Base-by-base conservation (phyloP, 805 yeast species). In the Starmerella vaccinii region DNA sequence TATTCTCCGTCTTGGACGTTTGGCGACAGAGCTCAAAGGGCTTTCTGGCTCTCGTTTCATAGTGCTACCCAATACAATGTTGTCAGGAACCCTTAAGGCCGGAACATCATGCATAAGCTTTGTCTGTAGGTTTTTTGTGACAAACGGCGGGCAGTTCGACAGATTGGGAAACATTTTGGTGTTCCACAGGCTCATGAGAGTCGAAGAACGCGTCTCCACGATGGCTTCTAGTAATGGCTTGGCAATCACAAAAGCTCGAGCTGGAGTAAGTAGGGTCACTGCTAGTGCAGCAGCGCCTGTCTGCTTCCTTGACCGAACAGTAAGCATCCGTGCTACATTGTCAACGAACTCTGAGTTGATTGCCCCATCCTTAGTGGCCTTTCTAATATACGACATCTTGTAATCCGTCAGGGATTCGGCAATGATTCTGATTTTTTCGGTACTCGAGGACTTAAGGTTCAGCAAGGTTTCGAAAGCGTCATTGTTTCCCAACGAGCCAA, bases 131-230 rank as follows among this genome's bases (percentile, higher is more conserved):
- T 43, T n/a, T 9, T 24, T 9, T 3, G 50, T 30, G 5, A 55
- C 33, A 30, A 54, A 54, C 2, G 59, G 29, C 4, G 55, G 57
- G 13, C 50, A 49, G 12, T 22, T 16, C 3, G 41, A 6, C 16
- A 51, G 35, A 21, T 15, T 6, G 1, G 50, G 46, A 4, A 18
- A 46, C 2, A 56, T 40, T 7, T 40, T 35, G 2, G 15, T 5
- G 40, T 56, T 56, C 59, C 59, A 56, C 15, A 56, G n/a, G 2
- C 46, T 43, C n/a, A 55, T 35, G n/a, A 51, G 40, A 7, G 44
- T 35, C 6, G 37, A 6, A 19, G 30, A 21, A 15, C 34, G 49
- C 8, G 46, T 24, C 19, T 48, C 41, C 1, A 32, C 46, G n/a
- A 53, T 49, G 12, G 26, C 44, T 6, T 19, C 21, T 1, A 53